A percentile compares a stretch with the other conserved stretches of the same genome.
phyloP scores from a whole-genome alignment of 345 rosid species.

The Citrus australasica region DNA sequence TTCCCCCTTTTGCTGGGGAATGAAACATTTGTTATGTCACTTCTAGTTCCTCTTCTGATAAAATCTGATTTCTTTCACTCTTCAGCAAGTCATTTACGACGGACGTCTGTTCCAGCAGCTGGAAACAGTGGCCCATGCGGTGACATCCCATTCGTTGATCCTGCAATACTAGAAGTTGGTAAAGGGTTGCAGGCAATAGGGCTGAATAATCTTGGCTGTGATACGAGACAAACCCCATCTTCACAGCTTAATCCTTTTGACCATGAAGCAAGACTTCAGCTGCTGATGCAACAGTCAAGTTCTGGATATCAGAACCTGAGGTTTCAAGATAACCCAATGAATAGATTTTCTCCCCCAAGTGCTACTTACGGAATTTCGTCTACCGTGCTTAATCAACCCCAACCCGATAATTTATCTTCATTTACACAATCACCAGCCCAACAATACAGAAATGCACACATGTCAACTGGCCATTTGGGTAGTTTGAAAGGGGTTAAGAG shows the following conservation, averaged over 20 bases:
- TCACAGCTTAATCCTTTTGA: constrained; percentile 23
- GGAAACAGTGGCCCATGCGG: constrained; percentile 20
- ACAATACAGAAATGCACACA: constrained; percentile 24
- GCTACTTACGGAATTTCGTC: constrained; percentile 27
- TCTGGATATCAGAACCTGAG: constrained; percentile 31
- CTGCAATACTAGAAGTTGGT: constrained; percentile 46
- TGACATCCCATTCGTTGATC: constrained; percentile 46
- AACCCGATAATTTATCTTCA: constrained; percentile 22
- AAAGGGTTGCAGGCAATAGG: constrained; percentile 27
- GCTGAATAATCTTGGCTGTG: constrained; percentile 29
- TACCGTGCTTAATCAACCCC: constrained; percentile 28
- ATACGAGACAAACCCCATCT: constrained; percentile 23
- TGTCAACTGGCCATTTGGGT: constrained; percentile 39
- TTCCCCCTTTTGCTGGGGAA: not conserved
- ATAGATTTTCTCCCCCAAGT: constrained; percentile 30
- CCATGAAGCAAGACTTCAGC: constrained; percentile 34
- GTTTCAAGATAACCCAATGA: constrained; percentile 22
- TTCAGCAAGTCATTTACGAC: constrained; percentile 36
- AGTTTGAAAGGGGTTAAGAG: constrained; percentile 41
- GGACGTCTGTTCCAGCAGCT: constrained; percentile 18
- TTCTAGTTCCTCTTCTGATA: not conserved
- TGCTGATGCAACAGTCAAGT: constrained; percentile 32
- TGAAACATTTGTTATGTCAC: too few species aligned
- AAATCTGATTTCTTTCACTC: not conserved
- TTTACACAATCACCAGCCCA: constrained; percentile 28